Evolutionary conservation across 2,329 filamentous ascomycete species (phyloP), one percentile per base, ranked within the genome.

Genomic region (Pyrenochaeta sp.): DNA sequence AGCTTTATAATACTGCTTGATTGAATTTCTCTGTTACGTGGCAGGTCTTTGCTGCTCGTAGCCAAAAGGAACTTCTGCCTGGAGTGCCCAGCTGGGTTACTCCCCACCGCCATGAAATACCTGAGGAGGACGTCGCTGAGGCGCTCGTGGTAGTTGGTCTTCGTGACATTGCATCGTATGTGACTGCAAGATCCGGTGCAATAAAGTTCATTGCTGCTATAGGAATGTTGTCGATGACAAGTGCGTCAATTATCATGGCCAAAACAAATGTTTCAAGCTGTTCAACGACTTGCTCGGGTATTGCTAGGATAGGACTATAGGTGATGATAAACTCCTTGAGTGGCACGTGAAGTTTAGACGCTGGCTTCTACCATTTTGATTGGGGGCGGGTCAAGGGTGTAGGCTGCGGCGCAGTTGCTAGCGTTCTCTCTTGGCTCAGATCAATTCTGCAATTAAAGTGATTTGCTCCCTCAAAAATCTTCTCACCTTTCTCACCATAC

Each of bases 1-100:
- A 4, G 37, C 23, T 15, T 36, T 42, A 7, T 42, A 21, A 33
- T 39, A 49, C 14, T 49, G 37, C 2, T 43, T 17, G 35, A 39
- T 39, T 39, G 35, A 39, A 39, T 2, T 39, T 18, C 4, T 39
- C 35, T 7, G 35, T 10, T 39, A 10, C 20, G 35, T 39, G n/a
- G 18, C 35, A 39, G 6, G 35, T 39, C 20, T 40, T 36, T 15
- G 46, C 20, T 15, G 36, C 46, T 35, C 46, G 46, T 14, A 49
- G 31, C 46, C 46, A 49, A 20, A 35, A 49, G 3, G 46, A 49
- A 17, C 46, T 49, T 35, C 37, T 14, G n/a, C 43, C 27, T 5
- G 36, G 21, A 17, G 43, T 39, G 14, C 20, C 36, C 12, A 35
- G 29, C 7, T 17, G 23, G 3, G 46, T 33, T 29, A 43, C 33